phyloP scores from a whole-genome alignment of 768 basidiomycete genomes.

The Termitomyces bulborhizus region DNA sequence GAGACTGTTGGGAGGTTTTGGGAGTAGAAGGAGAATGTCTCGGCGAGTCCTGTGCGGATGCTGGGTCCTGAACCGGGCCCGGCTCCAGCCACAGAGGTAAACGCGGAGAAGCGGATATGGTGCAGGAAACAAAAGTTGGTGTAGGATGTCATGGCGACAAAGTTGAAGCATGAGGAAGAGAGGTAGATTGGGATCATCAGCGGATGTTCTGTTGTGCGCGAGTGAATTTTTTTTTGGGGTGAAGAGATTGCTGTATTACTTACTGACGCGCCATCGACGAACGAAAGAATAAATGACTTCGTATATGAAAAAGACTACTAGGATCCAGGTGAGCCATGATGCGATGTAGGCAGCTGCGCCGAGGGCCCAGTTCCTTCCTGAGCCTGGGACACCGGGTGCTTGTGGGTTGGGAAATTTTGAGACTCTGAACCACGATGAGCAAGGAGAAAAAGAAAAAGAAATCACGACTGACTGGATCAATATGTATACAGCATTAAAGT shows the following conservation, averaged over 20 bases:
- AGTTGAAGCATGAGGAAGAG: constrained; percentile 71
- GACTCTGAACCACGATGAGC: constrained; percentile 47
- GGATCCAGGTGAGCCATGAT: constrained; percentile 72
- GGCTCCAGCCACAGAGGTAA: no score
- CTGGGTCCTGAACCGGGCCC: no score
- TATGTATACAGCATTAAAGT: constrained; percentile 84
- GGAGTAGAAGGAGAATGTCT: constrained; percentile 77
- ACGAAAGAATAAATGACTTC: constrained; percentile 71
- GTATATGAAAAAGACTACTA: constrained; percentile 70
- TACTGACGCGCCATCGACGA: constrained; percentile 74
- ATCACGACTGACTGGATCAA: constrained; percentile 81
- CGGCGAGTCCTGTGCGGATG: constrained; percentile 53
- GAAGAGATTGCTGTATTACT: no score
- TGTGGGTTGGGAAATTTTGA: constrained; percentile 68
- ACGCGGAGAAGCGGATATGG: constrained; percentile 71
- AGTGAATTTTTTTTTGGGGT: no score
- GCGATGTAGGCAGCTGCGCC: constrained; percentile 79
- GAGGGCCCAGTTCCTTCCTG: constrained; percentile 75
- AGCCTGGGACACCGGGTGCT: constrained; percentile 62
- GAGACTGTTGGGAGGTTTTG: constrained; percentile 82
- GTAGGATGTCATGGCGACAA: constrained; percentile 74
- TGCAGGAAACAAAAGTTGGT: constrained; percentile 81
- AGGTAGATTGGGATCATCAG: constrained; percentile 78
- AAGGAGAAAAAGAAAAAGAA: no score
- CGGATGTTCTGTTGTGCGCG: constrained; percentile 87